phyloP scores from a whole-genome alignment of 2,329 filamentous ascomycete species.

The Camptophora hylomeconis region DNA sequence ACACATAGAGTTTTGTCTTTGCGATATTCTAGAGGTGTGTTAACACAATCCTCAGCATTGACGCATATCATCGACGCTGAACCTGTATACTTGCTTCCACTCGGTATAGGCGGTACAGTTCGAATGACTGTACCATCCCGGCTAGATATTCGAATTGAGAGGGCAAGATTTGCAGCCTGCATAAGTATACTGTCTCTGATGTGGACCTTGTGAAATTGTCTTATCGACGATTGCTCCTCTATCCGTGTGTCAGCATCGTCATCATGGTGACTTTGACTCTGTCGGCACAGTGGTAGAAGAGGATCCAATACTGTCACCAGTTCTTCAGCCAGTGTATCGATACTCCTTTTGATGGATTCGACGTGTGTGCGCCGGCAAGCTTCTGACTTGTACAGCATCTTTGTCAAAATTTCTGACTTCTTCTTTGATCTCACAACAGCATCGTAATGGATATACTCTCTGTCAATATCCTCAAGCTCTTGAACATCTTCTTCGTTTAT shows the following conservation, averaged over 20 bases:
- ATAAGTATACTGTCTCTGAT: constrained; percentile 7
- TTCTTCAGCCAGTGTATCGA: constrained; percentile 4
- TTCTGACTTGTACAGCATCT: not conserved
- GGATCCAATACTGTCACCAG: constrained; percentile 7
- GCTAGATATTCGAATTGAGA: constrained; percentile 10
- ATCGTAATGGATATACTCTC: constrained; percentile 12
- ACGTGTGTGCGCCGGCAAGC: constrained; percentile 3
- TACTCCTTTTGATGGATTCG: too few species aligned
- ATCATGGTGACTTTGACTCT: not conserved
- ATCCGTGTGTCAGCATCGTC: not conserved
- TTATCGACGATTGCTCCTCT: not conserved
- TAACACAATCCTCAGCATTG: constrained; percentile 5
- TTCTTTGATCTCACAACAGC: constrained; percentile 12
- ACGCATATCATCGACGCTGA: constrained; percentile 5
- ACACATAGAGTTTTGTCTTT: constrained; percentile 5
- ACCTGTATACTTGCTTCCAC: constrained; percentile 7
- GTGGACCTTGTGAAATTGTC: constrained; percentile 1
- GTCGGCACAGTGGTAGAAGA: constrained; percentile 5
- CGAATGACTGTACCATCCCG: constrained; percentile 9
- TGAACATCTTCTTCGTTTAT: constrained; percentile 3
- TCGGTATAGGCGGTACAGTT: constrained; percentile 8
- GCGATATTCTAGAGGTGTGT: not conserved
- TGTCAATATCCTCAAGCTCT: constrained; percentile 9
- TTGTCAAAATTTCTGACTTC: constrained; percentile 1
- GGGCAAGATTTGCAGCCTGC: constrained; percentile 6